Percentiles rank a stretch among this genome's conserved stretches.
These are phyloP conservation scores for Aspergillus cristatus DNA, from an alignment of 495 filamentous ascomycete genomes.

Conservation along the genomic window DNA sequence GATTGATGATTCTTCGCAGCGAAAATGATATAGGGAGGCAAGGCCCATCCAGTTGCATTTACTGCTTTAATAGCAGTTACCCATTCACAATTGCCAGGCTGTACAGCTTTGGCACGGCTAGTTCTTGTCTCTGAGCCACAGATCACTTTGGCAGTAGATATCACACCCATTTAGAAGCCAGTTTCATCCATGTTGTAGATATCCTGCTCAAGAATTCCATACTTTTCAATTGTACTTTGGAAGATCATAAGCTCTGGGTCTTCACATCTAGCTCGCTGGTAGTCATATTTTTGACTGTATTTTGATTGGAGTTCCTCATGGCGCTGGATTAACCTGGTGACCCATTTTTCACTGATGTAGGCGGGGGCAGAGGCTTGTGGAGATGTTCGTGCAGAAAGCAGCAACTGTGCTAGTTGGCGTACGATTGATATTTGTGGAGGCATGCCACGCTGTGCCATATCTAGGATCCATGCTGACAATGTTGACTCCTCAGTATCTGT, in stretches of 20 bases:
- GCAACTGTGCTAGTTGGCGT: too few species aligned
- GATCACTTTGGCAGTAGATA: constrained; percentile 11
- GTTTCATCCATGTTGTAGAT: constrained; percentile 39
- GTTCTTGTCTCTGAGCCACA: constrained; percentile 8
- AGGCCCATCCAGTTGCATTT: too few species aligned
- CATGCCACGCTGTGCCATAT: too few species aligned
- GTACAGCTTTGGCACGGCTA: constrained; percentile 4
- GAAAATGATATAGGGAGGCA: constrained; percentile 17
- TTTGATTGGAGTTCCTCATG: constrained; percentile 2
- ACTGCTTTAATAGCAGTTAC: too few species aligned
- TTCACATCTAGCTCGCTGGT: constrained; percentile 5
- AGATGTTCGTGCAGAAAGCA: too few species aligned
- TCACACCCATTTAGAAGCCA: constrained; percentile 22
- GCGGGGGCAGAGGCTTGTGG: background rate
- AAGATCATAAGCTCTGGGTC: constrained; percentile 2
- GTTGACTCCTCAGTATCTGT: too few species aligned
- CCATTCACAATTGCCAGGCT: constrained; percentile 9
- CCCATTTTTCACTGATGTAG: constrained; percentile 1
- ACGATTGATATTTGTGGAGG: too few species aligned
- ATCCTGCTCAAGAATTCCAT: constrained; percentile 21
- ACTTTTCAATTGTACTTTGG: constrained; percentile 14
- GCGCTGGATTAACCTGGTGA: background rate
- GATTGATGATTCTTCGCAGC: constrained; percentile 9
- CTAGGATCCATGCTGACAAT: too few species aligned
- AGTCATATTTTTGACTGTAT: too few species aligned